Base-by-base conservation (phyloP, 257 asterid species). In the Lycium ferocissimum region DNA sequence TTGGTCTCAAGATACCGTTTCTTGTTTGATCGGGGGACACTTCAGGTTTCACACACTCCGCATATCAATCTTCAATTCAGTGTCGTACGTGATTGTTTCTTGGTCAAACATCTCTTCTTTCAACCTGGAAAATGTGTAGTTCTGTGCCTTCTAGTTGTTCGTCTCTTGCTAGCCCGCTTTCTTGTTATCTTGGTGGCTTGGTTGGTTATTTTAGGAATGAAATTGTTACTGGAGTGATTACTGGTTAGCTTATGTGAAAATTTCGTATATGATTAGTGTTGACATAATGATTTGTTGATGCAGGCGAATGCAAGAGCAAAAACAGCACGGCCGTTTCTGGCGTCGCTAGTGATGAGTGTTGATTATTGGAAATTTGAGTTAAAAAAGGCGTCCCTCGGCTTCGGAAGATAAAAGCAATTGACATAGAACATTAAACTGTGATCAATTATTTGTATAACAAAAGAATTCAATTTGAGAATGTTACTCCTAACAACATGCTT, bases 221-320 rank as follows among this genome's bases (percentile, higher is more conserved):
- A 3, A 17, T 54, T 54, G 58, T 12, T 54, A 54, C 11, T 47
- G 18, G n/a, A 20, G 9, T 22, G 35, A 9, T 2, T 49, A 76
- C 18, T 38, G 71, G 33, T 18, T 61, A 61, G 67, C 35, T 61
- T 61, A 3, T 37, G 2, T 72, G 12, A 49, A 38, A 26, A 6
- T 6, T 43, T 66, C 6, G 17, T 1, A 18, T 49, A 35, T 37
- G 75, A 6, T 67, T 0, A 14, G 49, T 66, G 10, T 67, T 69
- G 8, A 69, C 78, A 7, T 17, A 70, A 38, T 83, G 49, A 49
- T 79, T 14, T 72, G 72, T 57, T 49, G 15, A 73, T 89, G 89
- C 95, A 95, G 98, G 92, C 90, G 93, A 82, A 80, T 91, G 93
- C 94, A 91, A 85, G 97, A 90, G 87, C 97, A 93, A 86, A 91